These are phyloP conservation scores for Vitis amurensis DNA, from an alignment of 164 flowering plant species.

Conservation along the genomic window DNA sequence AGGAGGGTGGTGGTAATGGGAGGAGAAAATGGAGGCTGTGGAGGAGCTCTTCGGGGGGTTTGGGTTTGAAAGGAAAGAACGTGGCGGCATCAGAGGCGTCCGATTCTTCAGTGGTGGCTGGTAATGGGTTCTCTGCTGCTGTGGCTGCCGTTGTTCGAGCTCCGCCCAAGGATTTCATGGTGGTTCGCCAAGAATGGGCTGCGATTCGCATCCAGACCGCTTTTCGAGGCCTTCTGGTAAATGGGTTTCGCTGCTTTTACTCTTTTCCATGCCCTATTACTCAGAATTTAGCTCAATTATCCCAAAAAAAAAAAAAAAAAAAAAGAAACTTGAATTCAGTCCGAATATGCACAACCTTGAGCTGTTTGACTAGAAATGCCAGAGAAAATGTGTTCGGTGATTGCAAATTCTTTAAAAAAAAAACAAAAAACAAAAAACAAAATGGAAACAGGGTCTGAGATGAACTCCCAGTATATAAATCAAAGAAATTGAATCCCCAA, in stretches of 20 bases:
- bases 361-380: not conserved
- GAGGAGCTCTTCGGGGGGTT: constrained; percentile 57
- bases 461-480: too few relatives aligned
- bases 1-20: constrained; percentile 28
- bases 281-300: not conserved
- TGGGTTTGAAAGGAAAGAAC: constrained; percentile 28
- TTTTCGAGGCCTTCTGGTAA: constrained; percentile 87
- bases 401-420: too few relatives aligned
- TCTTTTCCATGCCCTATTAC: not conserved
- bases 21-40: constrained; percentile 68
- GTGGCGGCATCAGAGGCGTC: constrained; percentile 46
- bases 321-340: not conserved
- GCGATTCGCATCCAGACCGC: constrained; percentile 89
- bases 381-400: not conserved
- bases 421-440: too few relatives aligned
- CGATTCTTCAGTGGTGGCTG: constrained; percentile 38
- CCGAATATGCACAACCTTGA: not conserved
- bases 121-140: constrained; percentile 54
- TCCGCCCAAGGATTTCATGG: constrained; percentile 68
- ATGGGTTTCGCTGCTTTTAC: constrained; percentile 6
- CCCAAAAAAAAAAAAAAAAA: not conserved
- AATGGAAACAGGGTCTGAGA: too few relatives aligned
- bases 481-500: too few relatives aligned
- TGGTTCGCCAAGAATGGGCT: constrained; percentile 89
- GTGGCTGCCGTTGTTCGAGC: constrained; percentile 76